phyloP scores from a whole-genome alignment of 1,284 basidiomycete species.

The Cutaneotrichosporon mucoides region DNA sequence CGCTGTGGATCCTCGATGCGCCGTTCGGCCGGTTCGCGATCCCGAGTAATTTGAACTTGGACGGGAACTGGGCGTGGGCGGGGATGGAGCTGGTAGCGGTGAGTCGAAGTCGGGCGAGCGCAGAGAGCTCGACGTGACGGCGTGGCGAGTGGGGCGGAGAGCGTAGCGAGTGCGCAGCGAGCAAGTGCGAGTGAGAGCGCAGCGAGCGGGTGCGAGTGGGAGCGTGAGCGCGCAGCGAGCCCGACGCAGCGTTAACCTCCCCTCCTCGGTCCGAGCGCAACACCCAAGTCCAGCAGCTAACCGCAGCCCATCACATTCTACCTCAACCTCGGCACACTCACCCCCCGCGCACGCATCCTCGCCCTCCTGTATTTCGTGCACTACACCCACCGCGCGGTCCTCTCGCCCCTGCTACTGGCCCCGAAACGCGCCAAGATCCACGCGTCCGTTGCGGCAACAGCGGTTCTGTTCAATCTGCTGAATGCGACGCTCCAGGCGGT shows the following conservation, averaged over 20 bases:
- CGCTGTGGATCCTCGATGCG: slow-evolving; percentile 56
- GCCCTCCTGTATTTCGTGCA: slow-evolving; percentile 67
- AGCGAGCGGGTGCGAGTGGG: too few species aligned
- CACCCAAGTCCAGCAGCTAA: neutral
- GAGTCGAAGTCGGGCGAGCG: slow-evolving; percentile 22
- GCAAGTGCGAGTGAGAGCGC: too few species aligned
- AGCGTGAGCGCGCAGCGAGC: too few species aligned
- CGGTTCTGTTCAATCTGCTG: slow-evolving; percentile 53
- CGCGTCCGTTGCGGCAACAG: slow-evolving; percentile 60
- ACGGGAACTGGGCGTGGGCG: slow-evolving; percentile 64
- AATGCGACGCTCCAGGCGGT: slow-evolving; percentile 32
- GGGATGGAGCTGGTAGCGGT: slow-evolving; percentile 81
- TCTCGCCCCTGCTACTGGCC: slow-evolving; percentile 71
- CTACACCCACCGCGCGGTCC: slow-evolving; percentile 75
- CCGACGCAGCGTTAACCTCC: too few species aligned
- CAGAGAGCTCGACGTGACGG: too few species aligned
- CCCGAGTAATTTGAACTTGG: slow-evolving; percentile 54
- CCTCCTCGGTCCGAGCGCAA: too few species aligned
- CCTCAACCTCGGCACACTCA: slow-evolving; percentile 47
- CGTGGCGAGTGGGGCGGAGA: too few species aligned
- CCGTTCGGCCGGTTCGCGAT: slow-evolving; percentile 71
- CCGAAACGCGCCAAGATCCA: slow-evolving; percentile 76
- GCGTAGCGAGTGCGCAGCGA: too few species aligned
- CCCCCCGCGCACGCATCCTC: slow-evolving; percentile 1
- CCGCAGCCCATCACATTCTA: neutral